Evolutionary conservation across 345 rosid genomes (phyloP), one percentile per base, ranked within the genome.

Genomic region (Lepidium aucheri): DNA sequence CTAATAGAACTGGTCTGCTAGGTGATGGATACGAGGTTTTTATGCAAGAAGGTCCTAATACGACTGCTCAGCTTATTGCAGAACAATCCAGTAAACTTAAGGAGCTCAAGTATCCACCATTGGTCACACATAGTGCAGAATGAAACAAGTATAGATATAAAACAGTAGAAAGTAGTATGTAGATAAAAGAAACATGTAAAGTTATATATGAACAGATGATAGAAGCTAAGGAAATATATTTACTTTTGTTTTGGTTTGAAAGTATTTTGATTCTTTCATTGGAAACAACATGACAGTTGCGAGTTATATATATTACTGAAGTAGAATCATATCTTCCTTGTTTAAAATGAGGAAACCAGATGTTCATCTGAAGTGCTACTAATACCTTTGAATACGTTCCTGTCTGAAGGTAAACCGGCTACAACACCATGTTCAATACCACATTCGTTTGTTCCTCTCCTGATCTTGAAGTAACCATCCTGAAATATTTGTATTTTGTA

Each of bases 401-500:
- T 88, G 63, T 73, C 11, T 2, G 97, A 90, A 67, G 98, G 97
- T 64, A 85, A 53, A 47, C 97, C 97, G 12, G 94, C 94, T 54
- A 90, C 86, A 22, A 60, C 91, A 7, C 80, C 91, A 0, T 66
- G 84, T 76, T 93, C 98, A 11, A 90, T 85, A 2, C 94, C 97
- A 53, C 96, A 93, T 76, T 93, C 98, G 50, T 88, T 84, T 16
- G 87, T 76, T 69, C 95, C 96, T 77, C 97, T 90, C 69, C 65
- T 78, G 40, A 93, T 90, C 85, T 68, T 86, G 85, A 93, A 90
- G 78, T 81, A 90, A 42, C 96, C 96, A 58, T 93, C 91, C 98
- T 93, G 90, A 38, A 74, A 76, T 35, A 16, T 4, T 53, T 3
- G 16, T 15, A 34, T 3, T 42, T 14, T 8, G 10, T 7, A 50